Evolutionary conservation across 1,139 yeast genomes (phyloP).

Genomic region (Groenewaldozyma auringiensis): DNA sequence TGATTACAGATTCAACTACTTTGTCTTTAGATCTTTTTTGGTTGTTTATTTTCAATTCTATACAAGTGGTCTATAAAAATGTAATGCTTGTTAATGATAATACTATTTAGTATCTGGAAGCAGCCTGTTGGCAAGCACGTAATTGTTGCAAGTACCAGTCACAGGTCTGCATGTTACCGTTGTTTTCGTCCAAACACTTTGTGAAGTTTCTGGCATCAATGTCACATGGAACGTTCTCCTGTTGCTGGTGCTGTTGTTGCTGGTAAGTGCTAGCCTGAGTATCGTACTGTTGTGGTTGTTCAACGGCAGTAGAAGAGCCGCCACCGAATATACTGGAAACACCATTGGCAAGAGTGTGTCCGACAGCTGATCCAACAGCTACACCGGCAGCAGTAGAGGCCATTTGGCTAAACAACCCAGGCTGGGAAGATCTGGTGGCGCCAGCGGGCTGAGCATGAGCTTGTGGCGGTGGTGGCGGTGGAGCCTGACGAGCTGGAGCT

Average conservation of each 20-base stretch:
- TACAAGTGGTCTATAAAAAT: no score
- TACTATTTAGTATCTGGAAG: constrained; percentile 57
- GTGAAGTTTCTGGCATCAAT: constrained; percentile 92
- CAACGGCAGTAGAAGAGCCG: constrained; percentile 49
- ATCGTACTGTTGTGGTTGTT: constrained; percentile 18
- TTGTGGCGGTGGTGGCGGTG: constrained; percentile 35
- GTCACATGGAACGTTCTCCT: constrained; percentile 64
- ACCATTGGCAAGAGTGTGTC: constrained; percentile 96
- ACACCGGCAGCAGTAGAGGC: constrained; percentile 99
- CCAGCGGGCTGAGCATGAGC: constrained; percentile 32
- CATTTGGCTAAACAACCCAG: constrained; percentile 95
- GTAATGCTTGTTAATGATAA: background rate
- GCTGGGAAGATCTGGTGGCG: constrained; percentile 51
- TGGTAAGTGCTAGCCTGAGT: constrained; percentile 15
- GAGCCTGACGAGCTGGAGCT: constrained; percentile 37
- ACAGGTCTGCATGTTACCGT: constrained; percentile 94
- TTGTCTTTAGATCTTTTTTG: no score
- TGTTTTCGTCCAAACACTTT: constrained; percentile 86
- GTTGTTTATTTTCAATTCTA: background rate
- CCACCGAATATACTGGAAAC: constrained; percentile 85
- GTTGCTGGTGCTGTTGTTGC: constrained; percentile 39
- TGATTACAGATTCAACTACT: no score
- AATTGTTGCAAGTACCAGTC: constrained; percentile 95
- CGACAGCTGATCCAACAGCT: constrained; percentile 95
- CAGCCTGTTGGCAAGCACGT: constrained; percentile 94